Conservation (phyloP, 2,329 filamentous ascomycete genomes). For the Verticillium isaacii region DNA sequence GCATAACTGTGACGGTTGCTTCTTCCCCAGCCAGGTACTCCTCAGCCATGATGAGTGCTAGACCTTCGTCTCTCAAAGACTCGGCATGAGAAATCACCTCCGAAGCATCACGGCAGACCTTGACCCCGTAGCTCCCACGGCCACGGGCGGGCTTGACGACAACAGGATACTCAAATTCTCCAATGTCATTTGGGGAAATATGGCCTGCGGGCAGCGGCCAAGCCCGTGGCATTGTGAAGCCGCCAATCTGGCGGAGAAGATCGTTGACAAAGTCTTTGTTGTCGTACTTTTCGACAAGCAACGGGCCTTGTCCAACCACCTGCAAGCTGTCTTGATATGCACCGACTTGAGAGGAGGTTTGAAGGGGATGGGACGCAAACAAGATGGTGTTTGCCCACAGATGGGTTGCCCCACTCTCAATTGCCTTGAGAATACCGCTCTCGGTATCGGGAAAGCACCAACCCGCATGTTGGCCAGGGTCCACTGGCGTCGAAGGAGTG, state of each 20-base stretch:
- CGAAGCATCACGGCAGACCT: slow-evolving; percentile 29
- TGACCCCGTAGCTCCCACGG: slow-evolving; percentile 44
- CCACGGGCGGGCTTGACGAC: slow-evolving; percentile 44
- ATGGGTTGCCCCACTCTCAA: slow-evolving; percentile 35
- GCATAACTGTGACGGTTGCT: slow-evolving; percentile 47
- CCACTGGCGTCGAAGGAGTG: slow-evolving; percentile 21
- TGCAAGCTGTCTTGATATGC: slow-evolving; percentile 22
- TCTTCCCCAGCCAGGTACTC: slow-evolving; percentile 43
- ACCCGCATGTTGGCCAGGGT: slow-evolving; percentile 22
- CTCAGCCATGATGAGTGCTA: slow-evolving; percentile 35
- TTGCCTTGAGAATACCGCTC: slow-evolving; percentile 31
- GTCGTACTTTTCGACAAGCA: slow-evolving; percentile 42
- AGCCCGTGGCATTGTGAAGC: slow-evolving; percentile 33
- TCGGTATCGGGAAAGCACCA: slow-evolving; percentile 41
- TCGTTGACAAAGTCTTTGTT: slow-evolving; percentile 45
- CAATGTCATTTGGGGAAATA: background rate
- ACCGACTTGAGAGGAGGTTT: slow-evolving; percentile 29
- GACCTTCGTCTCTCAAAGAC: slow-evolving; percentile 27
- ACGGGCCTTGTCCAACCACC: slow-evolving; percentile 40
- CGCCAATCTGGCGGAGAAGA: slow-evolving; percentile 27
- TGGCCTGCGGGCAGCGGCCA: slow-evolving; percentile 21
- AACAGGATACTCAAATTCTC: slow-evolving; percentile 24
- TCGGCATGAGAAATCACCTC: slow-evolving; percentile 28
- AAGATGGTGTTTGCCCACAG: slow-evolving; percentile 48
- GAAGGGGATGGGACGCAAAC: slow-evolving; percentile 42